These are phyloP conservation scores for Epithele typhae DNA, from an alignment of 768 basidiomycete genomes.

Conservation along the genomic window DNA sequence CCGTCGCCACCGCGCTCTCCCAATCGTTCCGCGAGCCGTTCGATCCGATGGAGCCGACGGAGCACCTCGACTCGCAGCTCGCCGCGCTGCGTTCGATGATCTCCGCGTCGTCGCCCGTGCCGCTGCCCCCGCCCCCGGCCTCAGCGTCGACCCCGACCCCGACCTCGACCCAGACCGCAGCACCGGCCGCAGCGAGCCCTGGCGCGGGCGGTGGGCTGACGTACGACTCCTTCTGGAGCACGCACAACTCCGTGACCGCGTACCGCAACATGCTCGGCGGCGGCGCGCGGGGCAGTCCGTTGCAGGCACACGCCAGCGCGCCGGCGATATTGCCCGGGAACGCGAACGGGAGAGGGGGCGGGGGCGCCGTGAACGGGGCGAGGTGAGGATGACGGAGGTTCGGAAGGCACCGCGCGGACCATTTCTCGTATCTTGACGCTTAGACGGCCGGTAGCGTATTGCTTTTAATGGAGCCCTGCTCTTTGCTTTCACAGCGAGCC, in stretches of 20 bases:
- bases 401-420: no score
- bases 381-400: no score
- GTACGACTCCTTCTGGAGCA: slow-evolving; percentile 20
- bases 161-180: not conserved
- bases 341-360: no score
- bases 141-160: not conserved
- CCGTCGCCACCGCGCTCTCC: not conserved
- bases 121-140: slow-evolving; percentile 2
- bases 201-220: slow-evolving; percentile 10
- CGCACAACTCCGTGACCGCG: slow-evolving; percentile 10
- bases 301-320: slow-evolving; percentile 6
- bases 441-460: no score
- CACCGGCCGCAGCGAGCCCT: not conserved
- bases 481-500: no score
- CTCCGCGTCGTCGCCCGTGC: slow-evolving; percentile 6
- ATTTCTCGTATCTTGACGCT: no score
- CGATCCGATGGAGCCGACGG: slow-evolving; percentile 15
- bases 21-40: slow-evolving; percentile 10
- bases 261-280: slow-evolving; percentile 7
- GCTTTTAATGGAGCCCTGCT: no score
- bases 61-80: slow-evolving; percentile 16
- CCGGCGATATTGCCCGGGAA: not conserved
- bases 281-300: not conserved
- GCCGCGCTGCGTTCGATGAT: slow-evolving; percentile 13
- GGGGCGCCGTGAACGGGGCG: no score